Conservation (phyloP, 2,329 filamentous ascomycete species). For the Colletotrichum kahawae region DNA sequence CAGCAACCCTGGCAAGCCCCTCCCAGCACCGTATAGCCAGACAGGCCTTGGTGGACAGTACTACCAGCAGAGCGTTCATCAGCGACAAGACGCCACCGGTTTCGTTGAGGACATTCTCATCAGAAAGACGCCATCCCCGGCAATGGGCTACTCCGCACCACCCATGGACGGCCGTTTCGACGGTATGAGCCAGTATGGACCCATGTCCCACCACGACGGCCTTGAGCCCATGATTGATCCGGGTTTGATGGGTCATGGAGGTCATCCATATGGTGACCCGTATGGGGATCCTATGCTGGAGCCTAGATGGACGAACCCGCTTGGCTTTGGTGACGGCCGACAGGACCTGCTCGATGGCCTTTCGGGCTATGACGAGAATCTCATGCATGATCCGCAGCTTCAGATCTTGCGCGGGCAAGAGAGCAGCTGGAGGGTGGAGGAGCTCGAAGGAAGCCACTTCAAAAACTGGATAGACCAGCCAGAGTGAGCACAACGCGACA, state of each 20-base stretch:
- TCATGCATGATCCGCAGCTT: conserved; percentile 25
- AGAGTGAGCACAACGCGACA: conserved; percentile 20
- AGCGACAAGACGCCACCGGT: conserved; percentile 27
- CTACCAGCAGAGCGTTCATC: conserved; percentile 39
- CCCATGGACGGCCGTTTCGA: conserved; percentile 17
- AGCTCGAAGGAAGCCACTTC: conserved; percentile 35
- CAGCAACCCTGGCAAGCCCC: conserved; percentile 31
- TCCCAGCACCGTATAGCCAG: conserved; percentile 41
- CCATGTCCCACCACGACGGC: conserved; percentile 20
- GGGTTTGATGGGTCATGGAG: conserved; percentile 19
- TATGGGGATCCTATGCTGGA: conserved; percentile 18
- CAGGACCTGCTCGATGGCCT: conserved; percentile 22
- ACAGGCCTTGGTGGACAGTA: conserved; percentile 34
- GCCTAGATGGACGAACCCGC: conserved; percentile 16
- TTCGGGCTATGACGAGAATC: conserved; percentile 23
- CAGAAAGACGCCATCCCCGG: conserved; percentile 38
- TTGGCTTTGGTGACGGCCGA: conserved; percentile 8
- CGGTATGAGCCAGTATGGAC: conserved; percentile 20
- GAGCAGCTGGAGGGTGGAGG: conserved; percentile 39
- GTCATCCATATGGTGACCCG: conserved; percentile 13
- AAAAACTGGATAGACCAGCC: conserved; percentile 35
- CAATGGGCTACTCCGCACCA: conserved; percentile 22
- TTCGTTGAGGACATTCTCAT: conserved; percentile 35
- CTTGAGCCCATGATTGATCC: conserved; percentile 24
- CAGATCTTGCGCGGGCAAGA: conserved; percentile 34